Base-by-base conservation (phyloP, 164 flowering plant species). In the Nymphaea colorata region DNA sequence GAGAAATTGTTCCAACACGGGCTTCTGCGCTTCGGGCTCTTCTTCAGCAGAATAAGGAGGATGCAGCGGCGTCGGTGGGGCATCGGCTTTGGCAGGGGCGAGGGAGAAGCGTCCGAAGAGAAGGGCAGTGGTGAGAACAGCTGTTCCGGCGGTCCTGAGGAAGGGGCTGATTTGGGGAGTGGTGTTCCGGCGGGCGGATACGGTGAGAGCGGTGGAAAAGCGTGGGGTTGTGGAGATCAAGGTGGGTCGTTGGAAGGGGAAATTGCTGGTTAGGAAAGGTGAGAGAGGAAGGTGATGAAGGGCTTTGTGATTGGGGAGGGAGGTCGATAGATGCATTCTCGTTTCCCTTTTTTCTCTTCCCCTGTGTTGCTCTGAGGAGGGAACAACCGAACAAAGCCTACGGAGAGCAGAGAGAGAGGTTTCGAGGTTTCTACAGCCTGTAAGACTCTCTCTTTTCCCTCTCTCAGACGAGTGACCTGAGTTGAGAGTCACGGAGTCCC, bases 1-100 rank as follows among this genome's bases (percentile, higher is more conserved):
- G 3, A 85, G 69, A 61, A 90, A 74, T 66, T 84, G 75, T 2
- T 84, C 68, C 65, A 88, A 59, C 41, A 82, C 80, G 5, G 90
- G 72, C 41, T 63, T 60, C 6, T 62, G 66, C 0, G 17, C 7
- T 44, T 68, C 64, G 41, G 57, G 43, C n/a, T 41, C 63, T 11
- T 51, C 66, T 42, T 59, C 57, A 15, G 57, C 8, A 15, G 57
- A 25, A 1, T 0, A 25, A 25, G 36, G 36, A 0, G 36, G 36
- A 25, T 25, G 57, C 3, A 15, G 57, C 7, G 62, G 6, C 61
- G 81, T 11, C 3, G 71, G 65, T 4, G 81, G 78, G 43, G 77
- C 4, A 43, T 81, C 81, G 3, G 91, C 89, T 66, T 73, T 78
- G 8, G 85, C 86, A 1, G 80, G 85, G 6, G 68, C 45, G 4